Base-by-base conservation (phyloP, 768 basidiomycete genomes). In the Hygrocybe coccinea region DNA sequence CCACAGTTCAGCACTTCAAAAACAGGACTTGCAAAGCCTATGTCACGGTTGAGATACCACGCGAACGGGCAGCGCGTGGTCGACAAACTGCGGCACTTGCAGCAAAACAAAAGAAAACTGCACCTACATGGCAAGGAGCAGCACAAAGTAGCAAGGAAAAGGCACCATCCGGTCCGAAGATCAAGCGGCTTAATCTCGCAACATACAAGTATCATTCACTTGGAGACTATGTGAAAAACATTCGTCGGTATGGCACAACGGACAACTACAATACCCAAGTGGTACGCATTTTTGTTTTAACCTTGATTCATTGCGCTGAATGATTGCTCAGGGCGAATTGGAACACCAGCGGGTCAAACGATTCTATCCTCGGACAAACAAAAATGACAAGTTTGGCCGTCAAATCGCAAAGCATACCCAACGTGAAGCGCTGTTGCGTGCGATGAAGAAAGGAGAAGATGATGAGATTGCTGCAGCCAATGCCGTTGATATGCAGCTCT, bases 261-360 rank as follows among this genome's bases (percentile, higher is more conserved):
- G 74, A 79, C 54, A 69, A 65, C 1, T 74, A 71, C 50, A 72
- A 71, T 0, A 79, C 75, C 0, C 74, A 78, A 52, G 48, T 70
- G 34, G 67, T 61, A 19, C 37, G n/a, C 15, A 65, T 63, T 56
- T n/a, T 47, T 60, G 71, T 76, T 63, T 49, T 36, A 14, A 25
- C 6, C 14, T 33, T 36, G 10, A 38, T 22, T 8, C 4, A 29
- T 33, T 17, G 5, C 5, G 9, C 34, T n/a, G 37, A n/a, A 36
- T 36, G 38, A 4, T 34, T 12, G 9, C 19, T 15, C 41, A 76
- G 74, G 69, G 71, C 0, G 74, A 78, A 52, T 62, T 68, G 0
- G 67, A 76, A 54, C 77, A 77, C 49, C 59, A 60, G 0, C 56
- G 54, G 0, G 63, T 68, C 14, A 77, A 78, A 59, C 47, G 53